phyloP scores from a whole-genome alignment of 257 asterid species.

The Solanum habrochaites region DNA sequence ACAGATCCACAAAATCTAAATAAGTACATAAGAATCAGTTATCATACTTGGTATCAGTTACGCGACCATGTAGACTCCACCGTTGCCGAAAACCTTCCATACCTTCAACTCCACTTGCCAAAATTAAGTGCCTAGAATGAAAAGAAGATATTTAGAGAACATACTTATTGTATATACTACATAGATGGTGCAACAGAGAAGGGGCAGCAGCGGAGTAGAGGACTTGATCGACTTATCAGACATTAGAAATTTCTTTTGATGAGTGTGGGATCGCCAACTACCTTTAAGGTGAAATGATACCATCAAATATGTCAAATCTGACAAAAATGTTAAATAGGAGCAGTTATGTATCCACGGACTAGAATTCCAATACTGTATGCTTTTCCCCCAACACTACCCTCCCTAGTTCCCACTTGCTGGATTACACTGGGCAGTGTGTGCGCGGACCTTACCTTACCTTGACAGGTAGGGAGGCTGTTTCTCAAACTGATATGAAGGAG shows the following conservation, averaged over 20 bases:
- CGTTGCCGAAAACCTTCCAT: conserved; percentile 85
- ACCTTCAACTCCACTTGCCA: conserved; percentile 96
- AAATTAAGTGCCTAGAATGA: conserved; percentile 51
- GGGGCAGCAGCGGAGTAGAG: neutral
- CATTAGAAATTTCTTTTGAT: neutral
- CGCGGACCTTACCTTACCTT: neutral
- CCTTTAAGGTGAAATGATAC: neutral
- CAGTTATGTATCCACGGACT: neutral
- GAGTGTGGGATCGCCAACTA: neutral
- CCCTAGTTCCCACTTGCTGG: neutral
- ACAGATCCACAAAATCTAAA: neutral
- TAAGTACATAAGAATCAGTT: neutral
- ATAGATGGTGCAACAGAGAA: neutral
- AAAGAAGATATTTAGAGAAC: neutral
- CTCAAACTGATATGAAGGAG: too few relatives aligned
- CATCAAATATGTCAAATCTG: neutral
- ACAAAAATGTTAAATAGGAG: neutral
- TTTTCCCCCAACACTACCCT: neutral
- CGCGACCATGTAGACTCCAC: conserved; percentile 89
- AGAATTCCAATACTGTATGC: neutral
- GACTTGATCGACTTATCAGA: neutral
- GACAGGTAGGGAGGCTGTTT: neutral
- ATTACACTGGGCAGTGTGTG: neutral
- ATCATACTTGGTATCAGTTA: conserved; percentile 70
- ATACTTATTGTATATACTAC: neutral